Conservation (phyloP, 805 yeast genomes). For the Starmerella cellae region DNA sequence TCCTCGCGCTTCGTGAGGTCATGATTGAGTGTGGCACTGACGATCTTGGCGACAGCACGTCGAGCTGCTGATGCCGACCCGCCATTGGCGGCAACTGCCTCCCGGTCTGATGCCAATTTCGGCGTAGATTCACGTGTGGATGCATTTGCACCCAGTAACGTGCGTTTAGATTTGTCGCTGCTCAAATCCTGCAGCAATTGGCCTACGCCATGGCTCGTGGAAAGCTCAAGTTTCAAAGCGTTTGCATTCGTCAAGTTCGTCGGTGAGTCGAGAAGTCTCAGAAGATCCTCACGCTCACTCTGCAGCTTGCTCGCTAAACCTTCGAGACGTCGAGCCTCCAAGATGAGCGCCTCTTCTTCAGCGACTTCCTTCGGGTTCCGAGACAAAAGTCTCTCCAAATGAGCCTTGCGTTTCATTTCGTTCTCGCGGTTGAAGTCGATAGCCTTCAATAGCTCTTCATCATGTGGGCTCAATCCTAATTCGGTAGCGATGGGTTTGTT, state of each 20-base stretch:
- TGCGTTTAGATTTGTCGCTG: constrained; percentile 41
- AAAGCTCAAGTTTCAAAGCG: constrained; percentile 49
- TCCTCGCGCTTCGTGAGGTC: constrained; percentile 64
- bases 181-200: constrained; percentile 71
- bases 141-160: neutral
- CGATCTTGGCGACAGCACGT: constrained; percentile 21
- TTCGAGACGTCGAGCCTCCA: constrained; percentile 87
- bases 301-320: constrained; percentile 82
- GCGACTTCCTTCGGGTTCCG: constrained; percentile 95
- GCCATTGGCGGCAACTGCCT: constrained; percentile 10
- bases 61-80: constrained; percentile 13
- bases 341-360: constrained; percentile 86
- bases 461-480: constrained; percentile 32
- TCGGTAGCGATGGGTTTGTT: constrained; percentile 21
- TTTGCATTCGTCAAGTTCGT: constrained; percentile 40
- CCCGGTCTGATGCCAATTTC: constrained; percentile 19
- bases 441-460: constrained; percentile 45
- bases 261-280: constrained; percentile 77
- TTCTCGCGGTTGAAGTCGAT: constrained; percentile 55
- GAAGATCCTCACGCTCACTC: constrained; percentile 62
- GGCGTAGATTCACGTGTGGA: too few species aligned
- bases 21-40: constrained; percentile 30
- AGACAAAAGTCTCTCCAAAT: constrained; percentile 58
- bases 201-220: constrained; percentile 73
- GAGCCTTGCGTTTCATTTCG: constrained; percentile 69